Conservation (phyloP, 306 rosid species). For the Malus sieversii region DNA sequence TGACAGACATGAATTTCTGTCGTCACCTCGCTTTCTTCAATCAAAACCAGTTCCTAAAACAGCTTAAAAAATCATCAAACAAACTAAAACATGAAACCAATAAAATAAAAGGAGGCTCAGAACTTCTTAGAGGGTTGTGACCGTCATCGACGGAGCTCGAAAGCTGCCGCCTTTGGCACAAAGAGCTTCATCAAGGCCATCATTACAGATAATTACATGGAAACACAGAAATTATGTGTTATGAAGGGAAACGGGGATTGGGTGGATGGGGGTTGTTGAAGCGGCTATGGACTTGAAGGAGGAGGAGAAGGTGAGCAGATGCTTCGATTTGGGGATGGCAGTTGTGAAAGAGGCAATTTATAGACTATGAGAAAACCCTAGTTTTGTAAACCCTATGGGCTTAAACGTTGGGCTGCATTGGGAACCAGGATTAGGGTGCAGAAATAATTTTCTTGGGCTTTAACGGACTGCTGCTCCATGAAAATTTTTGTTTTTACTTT, state of each 20-base stretch:
- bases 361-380: neutral
- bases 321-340: neutral
- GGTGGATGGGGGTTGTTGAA: neutral
- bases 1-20: conserved; percentile 18
- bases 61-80: neutral
- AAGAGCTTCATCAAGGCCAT: conserved; percentile 52
- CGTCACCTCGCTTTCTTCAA: conserved; percentile 11
- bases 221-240: neutral
- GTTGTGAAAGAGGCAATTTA: neutral
- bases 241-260: neutral
- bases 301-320: neutral
- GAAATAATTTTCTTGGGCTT: neutral
- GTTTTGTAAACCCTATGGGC: neutral
- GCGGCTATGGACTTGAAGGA: neutral
- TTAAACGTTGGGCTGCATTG: neutral
- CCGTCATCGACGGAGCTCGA: conserved; percentile 52
- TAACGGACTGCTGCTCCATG: neutral
- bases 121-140: conserved; percentile 98
- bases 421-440: neutral
- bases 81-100: neutral
- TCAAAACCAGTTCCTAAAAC: neutral
- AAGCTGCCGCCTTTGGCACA: conserved; percentile 40
- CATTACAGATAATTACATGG: neutral
- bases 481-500: too few relatives aligned
- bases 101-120: conserved; percentile 42